Base-by-base conservation (phyloP, 2,329 filamentous ascomycete genomes). In the Verticillium nonalfalfae region DNA sequence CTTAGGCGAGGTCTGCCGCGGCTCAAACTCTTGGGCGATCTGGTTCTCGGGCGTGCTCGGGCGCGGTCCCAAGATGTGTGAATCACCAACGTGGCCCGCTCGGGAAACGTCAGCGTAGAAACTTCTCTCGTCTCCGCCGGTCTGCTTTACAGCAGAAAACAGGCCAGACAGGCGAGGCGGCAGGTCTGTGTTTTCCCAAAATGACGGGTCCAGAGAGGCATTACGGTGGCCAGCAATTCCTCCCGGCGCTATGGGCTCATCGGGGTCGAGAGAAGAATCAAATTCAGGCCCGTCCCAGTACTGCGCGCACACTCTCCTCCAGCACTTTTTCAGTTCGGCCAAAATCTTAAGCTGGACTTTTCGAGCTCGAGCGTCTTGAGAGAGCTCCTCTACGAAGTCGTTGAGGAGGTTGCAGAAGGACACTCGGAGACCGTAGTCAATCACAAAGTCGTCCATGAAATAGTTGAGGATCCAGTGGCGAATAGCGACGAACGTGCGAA, bases 401-500 rank as follows among this genome's bases (percentile, higher is more conserved):
- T 98, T 97, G 62, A 97, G 81, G 9, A 93, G 81, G 36, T 87
- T 81, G 75, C 94, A 97, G 71, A 97, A 97, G 15, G 85, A 85
- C 5, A 84, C 79, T 9, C 94, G 88, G 36, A 98, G 79, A 55
- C 84, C 79, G 70, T 89, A 88, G 71, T 93, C 87, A 31, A 89
- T 76, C 50, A 96, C 85, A 72, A 97, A 99, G 72, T 99, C 95
- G 71, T 99, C 95, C 60, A 91, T 83, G 67, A 98, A 99, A 74
- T 99, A 99, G 73, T 99, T 99, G 64, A 99, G 77, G 61, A 98
- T 93, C 95, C 95, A 99, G 74, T 99, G 95, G 61, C 95, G 87
- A 55, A 98, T 82, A 7, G 95, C 95, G 33, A 97, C 95, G 77
- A 98, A 99, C 0, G 93, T 96, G 52, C 95, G 86, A 15, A 99